Conservation (phyloP, 768 basidiomycete genomes). For the Mycena albidolilacea region DNA sequence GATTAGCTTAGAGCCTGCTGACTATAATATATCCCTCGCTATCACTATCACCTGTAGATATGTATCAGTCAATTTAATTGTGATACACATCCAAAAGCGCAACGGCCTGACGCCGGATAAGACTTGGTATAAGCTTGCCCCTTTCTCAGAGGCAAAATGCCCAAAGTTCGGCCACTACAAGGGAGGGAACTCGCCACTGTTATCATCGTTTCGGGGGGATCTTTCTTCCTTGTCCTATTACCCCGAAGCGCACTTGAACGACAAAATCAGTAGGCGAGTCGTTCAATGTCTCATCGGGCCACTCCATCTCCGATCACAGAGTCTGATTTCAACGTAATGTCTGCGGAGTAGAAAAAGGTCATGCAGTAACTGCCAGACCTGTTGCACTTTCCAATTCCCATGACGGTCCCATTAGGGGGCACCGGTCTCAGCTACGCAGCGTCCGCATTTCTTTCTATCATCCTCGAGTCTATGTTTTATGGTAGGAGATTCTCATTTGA, state of each 20-base stretch:
- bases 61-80: background rate
- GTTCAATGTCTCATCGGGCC: background rate
- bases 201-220: background rate
- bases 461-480: background rate
- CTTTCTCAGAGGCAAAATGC: background rate
- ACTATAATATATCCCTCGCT: background rate
- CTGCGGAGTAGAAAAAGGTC: background rate
- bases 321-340: background rate
- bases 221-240: background rate
- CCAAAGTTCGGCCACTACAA: background rate
- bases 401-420: background rate
- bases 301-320: background rate
- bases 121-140: background rate
- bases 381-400: background rate
- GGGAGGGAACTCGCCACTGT: background rate
- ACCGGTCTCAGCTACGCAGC: background rate
- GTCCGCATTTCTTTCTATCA: constrained; percentile 1
- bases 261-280: background rate
- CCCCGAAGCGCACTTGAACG: background rate
- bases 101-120: background rate
- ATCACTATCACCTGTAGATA: background rate
- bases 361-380: background rate
- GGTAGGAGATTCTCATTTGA: background rate
- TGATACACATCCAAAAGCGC: background rate
- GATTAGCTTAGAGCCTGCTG: background rate